Evolutionary conservation across 75 land plant genomes (phyloP), one percentile per base, ranked within the genome.

Genomic region (Cunninghamia lanceolata): DNA sequence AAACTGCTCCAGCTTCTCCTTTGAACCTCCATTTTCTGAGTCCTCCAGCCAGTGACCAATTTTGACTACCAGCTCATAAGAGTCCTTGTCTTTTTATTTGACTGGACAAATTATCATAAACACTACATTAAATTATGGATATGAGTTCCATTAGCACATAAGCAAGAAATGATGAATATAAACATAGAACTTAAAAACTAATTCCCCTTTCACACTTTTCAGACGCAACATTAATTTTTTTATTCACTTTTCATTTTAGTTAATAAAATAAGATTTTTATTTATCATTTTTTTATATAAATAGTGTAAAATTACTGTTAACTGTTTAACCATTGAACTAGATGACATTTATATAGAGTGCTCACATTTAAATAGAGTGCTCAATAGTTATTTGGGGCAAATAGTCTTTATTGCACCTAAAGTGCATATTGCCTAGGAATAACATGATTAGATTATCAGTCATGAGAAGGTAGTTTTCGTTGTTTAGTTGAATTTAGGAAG

Each of bases 81-180:
- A 56, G 63, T 56, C 5, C 63, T 56, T 56, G 99, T 98, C 89
- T 94, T 98, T 78, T 92, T 96, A 87, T 98, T 98, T 39, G 92
- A 86, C 99, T 97, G 93, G n/a, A 87, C 45, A 32, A 59, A 54
- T 73, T 38, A 38, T n/a, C 30, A 85, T 9, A 38, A 73, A 76
- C 79, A 38, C 35, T 38, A 36, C 39, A 76, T 19, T 56, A 56
- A 76, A 76, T 35, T 35, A 36, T 16, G 39, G 25, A 35, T 38
- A 38, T 36, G 16, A 36, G 79, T 76, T 38, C 79, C 42, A 76
- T 19, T 39, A 76, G 39, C 38, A 38, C 38, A 39, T 38, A 6
- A 0, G 19, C 38, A 76, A 76, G 28, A 38, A 76, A 76, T 7
- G 19, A 36, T 5, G 39, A 76, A 76, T 76, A 17, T 76, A 38